These are phyloP conservation scores for Zymoseptoria brevis DNA, from an alignment of 2,329 filamentous ascomycete species.

Conservation along the genomic window DNA sequence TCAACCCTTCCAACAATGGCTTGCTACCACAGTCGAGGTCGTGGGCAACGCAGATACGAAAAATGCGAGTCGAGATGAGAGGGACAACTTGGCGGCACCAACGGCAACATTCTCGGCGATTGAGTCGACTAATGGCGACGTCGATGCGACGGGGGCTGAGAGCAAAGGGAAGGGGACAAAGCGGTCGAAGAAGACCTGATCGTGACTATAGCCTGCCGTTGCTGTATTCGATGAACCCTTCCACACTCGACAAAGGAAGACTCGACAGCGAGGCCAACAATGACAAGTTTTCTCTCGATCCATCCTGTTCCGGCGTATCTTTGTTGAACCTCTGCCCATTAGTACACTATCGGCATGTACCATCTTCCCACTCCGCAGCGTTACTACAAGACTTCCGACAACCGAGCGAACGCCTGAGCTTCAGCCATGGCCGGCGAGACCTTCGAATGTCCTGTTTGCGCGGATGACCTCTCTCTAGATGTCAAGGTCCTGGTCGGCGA, in stretches of 20 bases:
- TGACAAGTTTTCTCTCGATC: background rate
- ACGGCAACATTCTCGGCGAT: slow-evolving; percentile 10
- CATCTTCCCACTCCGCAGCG: background rate
- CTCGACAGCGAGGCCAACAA: background rate
- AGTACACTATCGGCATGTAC: background rate
- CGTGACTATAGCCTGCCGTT: background rate
- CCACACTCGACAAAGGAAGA: background rate
- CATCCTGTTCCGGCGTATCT: background rate
- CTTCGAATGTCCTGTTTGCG: background rate
- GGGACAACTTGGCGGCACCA: slow-evolving; percentile 20
- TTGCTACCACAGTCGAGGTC: slow-evolving; percentile 59
- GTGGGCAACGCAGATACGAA: slow-evolving; percentile 59
- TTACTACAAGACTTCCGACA: background rate
- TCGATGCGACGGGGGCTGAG: slow-evolving; percentile 15
- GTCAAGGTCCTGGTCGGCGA: background rate
- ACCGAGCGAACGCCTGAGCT: too few species aligned
- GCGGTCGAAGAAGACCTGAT: background rate
- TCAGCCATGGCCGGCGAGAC: background rate
- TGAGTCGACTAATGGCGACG: slow-evolving; percentile 6
- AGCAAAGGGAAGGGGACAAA: slow-evolving; percentile 1
- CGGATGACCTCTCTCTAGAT: background rate
- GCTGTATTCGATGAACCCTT: background rate
- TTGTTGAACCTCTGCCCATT: background rate
- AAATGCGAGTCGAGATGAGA: slow-evolving; percentile 38
- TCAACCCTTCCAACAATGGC: slow-evolving; percentile 68